These are phyloP conservation scores for Mycena metata DNA, from an alignment of 768 basidiomycete genomes.

Conservation along the genomic window DNA sequence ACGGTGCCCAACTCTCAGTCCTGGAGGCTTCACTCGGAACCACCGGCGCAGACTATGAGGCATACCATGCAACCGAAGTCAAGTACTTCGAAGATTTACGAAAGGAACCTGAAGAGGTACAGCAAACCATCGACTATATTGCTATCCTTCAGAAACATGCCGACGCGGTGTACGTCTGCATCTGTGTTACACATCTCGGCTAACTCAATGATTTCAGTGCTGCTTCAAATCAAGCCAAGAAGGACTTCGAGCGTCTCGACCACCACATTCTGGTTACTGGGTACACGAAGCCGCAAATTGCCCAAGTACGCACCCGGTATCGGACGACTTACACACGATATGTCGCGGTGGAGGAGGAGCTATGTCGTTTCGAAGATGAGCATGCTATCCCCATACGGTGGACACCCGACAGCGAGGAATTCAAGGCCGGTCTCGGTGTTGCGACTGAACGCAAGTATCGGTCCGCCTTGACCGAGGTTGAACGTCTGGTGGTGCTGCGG, in stretches of 20 bases:
- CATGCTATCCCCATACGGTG: constrained; percentile 10
- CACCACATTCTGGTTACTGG: constrained; percentile 9
- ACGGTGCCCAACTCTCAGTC: not conserved
- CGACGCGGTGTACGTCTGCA: constrained; percentile 1
- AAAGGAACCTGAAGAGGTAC: constrained; percentile 1
- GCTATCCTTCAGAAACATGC: constrained; percentile 7
- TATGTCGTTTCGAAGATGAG: constrained; percentile 14
- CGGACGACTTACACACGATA: constrained; percentile 14
- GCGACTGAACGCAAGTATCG: constrained; percentile 4
- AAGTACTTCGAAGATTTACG: constrained; percentile 19
- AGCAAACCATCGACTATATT: constrained; percentile 21
- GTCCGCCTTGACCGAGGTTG: not conserved
- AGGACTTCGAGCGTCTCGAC: constrained; percentile 7
- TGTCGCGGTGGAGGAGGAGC: constrained; percentile 2
- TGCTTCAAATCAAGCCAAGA: constrained; percentile 7
- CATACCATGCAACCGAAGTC: constrained; percentile 3
- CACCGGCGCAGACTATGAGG: constrained; percentile 15
- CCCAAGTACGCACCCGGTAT: constrained; percentile 17
- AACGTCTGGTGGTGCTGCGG: constrained; percentile 14
- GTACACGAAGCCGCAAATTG: constrained; percentile 14
- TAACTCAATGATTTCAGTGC: constrained; percentile 1
- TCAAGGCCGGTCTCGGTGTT: constrained; percentile 5
- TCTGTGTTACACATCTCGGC: not conserved
- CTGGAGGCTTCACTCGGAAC: not conserved
- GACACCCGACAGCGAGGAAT: constrained; percentile 3